These are phyloP conservation scores for Pseudogymnoascus sp. DNA, from an alignment of 2,329 filamentous ascomycete genomes.

Conservation along the genomic window DNA sequence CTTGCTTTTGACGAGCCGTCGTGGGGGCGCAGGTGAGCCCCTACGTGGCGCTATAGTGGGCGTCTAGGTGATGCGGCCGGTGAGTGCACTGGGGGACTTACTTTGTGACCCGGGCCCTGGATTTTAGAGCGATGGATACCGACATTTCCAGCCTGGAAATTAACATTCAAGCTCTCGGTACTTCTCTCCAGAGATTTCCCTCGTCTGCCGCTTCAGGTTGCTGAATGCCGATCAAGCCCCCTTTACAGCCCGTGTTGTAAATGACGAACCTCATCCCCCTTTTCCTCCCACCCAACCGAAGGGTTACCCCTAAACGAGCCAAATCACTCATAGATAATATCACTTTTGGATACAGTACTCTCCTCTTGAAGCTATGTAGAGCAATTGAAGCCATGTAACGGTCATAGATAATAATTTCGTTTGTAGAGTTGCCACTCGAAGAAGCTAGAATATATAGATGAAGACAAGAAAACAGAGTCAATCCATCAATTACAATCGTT, in stretches of 20 bases:
- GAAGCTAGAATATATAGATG: slow-evolving; percentile 2
- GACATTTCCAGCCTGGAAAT: background rate
- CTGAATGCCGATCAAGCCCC: background rate
- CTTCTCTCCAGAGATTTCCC: background rate
- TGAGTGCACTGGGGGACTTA: background rate
- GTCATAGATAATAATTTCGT: slow-evolving; percentile 1
- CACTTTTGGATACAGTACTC: background rate
- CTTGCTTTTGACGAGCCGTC: background rate
- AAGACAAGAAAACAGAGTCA: background rate
- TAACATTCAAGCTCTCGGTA: background rate
- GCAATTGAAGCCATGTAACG: background rate
- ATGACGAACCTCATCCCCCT: background rate
- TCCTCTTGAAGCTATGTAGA: background rate
- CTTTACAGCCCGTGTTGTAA: background rate
- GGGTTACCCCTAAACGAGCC: background rate
- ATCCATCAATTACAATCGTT: slow-evolving; percentile 6
- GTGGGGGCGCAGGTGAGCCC: background rate
- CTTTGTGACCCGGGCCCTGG: background rate
- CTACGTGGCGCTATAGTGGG: background rate
- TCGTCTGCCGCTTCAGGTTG: background rate
- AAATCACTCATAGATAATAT: background rate
- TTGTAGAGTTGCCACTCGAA: background rate
- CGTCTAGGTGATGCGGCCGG: background rate
- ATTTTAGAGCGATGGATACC: background rate
- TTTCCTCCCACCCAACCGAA: background rate